Percentiles rank a stretch among this genome's conserved stretches.
These are phyloP conservation scores for Trichoderma polysporum DNA, from an alignment of 2,329 filamentous ascomycete species.

Conservation along the genomic window DNA sequence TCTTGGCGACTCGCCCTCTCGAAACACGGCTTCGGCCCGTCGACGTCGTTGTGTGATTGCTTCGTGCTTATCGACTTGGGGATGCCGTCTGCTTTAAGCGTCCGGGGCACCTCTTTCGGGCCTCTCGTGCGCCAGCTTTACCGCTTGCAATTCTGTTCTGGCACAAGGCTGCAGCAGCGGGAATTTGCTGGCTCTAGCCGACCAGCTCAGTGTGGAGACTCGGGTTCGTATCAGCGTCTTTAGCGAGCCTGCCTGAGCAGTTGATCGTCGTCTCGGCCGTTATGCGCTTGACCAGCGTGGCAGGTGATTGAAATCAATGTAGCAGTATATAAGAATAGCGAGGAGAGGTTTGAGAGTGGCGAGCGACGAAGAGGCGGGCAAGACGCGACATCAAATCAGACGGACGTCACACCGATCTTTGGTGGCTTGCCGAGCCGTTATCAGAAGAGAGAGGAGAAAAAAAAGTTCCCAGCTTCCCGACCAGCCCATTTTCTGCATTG, in stretches of 20 bases:
- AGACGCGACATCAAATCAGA: neutral
- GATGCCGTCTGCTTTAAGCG: constrained; percentile 14
- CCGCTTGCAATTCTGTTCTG: neutral
- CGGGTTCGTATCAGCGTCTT: neutral
- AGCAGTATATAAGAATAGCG: neutral
- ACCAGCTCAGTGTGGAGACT: constrained; percentile 5
- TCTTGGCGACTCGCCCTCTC: neutral
- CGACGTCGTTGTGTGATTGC: neutral
- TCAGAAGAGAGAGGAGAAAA: neutral
- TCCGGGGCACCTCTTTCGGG: neutral
- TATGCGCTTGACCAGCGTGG: neutral
- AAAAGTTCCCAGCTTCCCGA: neutral
- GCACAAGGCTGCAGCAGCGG: constrained; percentile 4
- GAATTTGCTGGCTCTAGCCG: constrained; percentile 1
- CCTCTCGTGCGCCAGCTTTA: neutral
- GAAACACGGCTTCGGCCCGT: neutral
- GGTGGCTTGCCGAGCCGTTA: neutral
- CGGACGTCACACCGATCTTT: constrained; percentile 17
- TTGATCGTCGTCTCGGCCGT: constrained; percentile 7
- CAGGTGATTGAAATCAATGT: neutral
- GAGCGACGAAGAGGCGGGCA: neutral
- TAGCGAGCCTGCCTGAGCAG: constrained; percentile 14
- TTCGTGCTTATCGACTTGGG: neutral
- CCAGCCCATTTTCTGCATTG: neutral
- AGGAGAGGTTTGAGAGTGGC: neutral